phyloP scores from a whole-genome alignment of 129 eudicot genomes.

The Pittosporum tobira region DNA sequence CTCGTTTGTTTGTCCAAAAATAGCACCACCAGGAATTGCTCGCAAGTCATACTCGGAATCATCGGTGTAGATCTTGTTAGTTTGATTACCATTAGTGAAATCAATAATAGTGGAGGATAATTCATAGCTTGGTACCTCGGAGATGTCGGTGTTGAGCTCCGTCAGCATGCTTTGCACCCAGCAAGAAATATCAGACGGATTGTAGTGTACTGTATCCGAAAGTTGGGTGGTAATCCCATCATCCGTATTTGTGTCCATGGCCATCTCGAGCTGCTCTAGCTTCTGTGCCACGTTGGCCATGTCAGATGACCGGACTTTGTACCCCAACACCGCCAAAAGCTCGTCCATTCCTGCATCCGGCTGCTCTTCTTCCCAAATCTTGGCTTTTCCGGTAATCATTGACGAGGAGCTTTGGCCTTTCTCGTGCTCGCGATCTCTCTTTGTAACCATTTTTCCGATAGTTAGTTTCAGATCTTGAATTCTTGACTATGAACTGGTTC shows the following conservation, averaged over 20 bases:
- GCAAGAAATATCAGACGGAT: constrained; percentile 71
- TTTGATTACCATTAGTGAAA: constrained; percentile 21
- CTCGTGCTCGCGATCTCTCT: constrained; percentile 53
- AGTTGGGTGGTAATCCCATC: constrained; percentile 46
- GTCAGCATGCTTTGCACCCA: constrained; percentile 69
- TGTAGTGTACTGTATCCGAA: constrained; percentile 56
- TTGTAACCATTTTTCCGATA: constrained; percentile 17
- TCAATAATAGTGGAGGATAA: constrained; percentile 26
- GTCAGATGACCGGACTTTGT: constrained; percentile 67
- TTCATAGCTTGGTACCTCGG: constrained; percentile 6
- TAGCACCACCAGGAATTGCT: constrained; percentile 65
- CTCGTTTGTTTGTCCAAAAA: constrained; percentile 8
- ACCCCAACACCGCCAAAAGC: constrained; percentile 62
- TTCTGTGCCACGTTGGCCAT: constrained; percentile 74
- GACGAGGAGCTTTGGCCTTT: constrained; percentile 27
- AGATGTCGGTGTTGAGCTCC: constrained; percentile 29
- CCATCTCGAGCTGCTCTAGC: constrained; percentile 67
- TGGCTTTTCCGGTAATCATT: constrained; percentile 17
- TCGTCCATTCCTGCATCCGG: constrained; percentile 70
- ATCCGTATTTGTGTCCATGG: constrained; percentile 43
- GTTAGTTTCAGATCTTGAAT: no score
- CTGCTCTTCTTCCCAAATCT: constrained; percentile 27
- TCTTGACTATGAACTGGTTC: not conserved
- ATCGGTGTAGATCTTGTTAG: constrained; percentile 9
- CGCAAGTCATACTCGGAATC: constrained; percentile 46